Conservation (phyloP, 352 stramenopile genomes). For the Globisporangium sylvaticum region DNA sequence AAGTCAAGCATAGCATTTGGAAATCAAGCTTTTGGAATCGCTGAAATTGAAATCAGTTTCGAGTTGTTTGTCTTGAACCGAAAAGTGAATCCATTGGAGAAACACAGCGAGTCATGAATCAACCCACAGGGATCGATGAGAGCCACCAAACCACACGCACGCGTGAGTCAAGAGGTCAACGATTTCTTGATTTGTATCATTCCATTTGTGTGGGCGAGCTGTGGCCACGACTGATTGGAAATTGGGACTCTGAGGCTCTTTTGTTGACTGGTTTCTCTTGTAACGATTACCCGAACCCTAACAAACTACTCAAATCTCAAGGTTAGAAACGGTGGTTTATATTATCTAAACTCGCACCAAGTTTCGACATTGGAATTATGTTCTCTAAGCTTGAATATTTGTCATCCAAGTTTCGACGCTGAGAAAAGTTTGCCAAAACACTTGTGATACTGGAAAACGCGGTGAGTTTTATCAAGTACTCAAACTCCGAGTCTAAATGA, state of each 20-base stretch:
- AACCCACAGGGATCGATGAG: neutral
- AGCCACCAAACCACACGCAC: neutral
- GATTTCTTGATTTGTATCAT: neutral
- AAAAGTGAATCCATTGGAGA: neutral
- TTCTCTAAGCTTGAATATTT: too few relatives aligned
- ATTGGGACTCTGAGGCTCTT: neutral
- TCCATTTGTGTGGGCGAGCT: neutral
- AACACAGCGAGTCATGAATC: neutral
- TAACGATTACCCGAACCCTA: too few relatives aligned
- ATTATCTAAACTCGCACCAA: too few relatives aligned
- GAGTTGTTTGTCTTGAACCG: neutral
- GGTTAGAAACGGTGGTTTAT: too few relatives aligned
- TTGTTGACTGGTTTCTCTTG: too few relatives aligned
- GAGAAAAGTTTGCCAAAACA: too few relatives aligned
- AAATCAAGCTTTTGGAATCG: neutral
- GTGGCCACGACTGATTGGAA: neutral
- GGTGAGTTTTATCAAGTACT: too few relatives aligned
- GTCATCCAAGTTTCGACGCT: too few relatives aligned
- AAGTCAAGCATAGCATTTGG: neutral
- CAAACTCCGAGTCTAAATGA: too few relatives aligned
- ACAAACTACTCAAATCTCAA: too few relatives aligned
- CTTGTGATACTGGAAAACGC: too few relatives aligned
- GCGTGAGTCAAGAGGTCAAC: neutral
- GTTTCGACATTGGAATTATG: too few relatives aligned
- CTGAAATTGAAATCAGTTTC: neutral